Percentiles rank a stretch among this genome's conserved stretches.
phyloP scores from a whole-genome alignment of 306 rosid genomes.

The Inga oerstediana region DNA sequence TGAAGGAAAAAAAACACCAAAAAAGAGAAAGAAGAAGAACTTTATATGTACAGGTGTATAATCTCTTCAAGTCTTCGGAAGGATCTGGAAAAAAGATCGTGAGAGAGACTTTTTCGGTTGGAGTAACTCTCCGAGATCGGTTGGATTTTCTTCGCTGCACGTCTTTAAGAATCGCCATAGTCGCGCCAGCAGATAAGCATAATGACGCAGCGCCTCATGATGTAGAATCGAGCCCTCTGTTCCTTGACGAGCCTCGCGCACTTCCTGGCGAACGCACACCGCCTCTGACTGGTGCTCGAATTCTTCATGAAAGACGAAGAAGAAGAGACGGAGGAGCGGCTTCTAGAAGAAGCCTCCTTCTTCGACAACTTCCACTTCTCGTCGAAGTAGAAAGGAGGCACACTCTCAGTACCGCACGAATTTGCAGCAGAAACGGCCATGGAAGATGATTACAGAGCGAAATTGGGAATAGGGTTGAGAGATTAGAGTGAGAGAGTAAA shows the following conservation, averaged over 20 bases:
- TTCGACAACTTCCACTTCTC: slow-evolving; percentile 89
- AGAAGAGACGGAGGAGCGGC: slow-evolving; percentile 48
- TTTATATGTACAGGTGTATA: slow-evolving; percentile 44
- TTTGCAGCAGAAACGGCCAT: slow-evolving; percentile 48
- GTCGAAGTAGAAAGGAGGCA: slow-evolving; percentile 64
- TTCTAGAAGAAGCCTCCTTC: slow-evolving; percentile 65
- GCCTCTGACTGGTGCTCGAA: slow-evolving; percentile 42
- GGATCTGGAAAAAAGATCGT: background rate
- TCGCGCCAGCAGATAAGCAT: slow-evolving; percentile 97
- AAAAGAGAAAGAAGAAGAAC: background rate
- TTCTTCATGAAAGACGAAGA: slow-evolving; percentile 56
- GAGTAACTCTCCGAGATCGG: background rate
- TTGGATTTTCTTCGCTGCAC: background rate
- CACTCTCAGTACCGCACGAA: slow-evolving; percentile 8
- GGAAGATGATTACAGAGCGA: background rate
- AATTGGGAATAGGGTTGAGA: background rate
- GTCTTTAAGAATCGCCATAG: slow-evolving; percentile 60
- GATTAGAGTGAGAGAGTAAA: background rate
- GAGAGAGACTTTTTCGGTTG: slow-evolving; percentile 3
- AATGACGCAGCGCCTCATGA: slow-evolving; percentile 81
- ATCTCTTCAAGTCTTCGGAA: background rate
- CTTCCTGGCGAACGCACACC: slow-evolving; percentile 73
- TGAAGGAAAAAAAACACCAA: background rate
- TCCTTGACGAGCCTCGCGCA: slow-evolving; percentile 84
- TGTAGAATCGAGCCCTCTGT: slow-evolving; percentile 89